Evolutionary conservation across 2,329 filamentous ascomycete genomes (phyloP).

Genomic region (Arthroderma sp.): DNA sequence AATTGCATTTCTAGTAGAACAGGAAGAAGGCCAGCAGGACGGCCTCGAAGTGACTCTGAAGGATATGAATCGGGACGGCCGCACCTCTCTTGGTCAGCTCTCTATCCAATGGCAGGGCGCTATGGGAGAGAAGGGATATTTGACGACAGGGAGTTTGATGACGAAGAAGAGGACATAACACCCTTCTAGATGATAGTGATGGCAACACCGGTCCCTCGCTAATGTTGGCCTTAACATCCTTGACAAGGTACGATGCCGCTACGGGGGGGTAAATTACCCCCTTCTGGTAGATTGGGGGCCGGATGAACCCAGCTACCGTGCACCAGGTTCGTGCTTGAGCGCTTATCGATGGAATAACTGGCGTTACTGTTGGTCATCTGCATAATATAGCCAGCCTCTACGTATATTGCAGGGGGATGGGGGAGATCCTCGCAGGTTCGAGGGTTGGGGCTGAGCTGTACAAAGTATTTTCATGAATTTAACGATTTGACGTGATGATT

Average conservation of each 20-base stretch:
- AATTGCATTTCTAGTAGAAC: constrained; percentile 51
- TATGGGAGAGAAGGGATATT: constrained; percentile 77
- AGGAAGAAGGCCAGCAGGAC: constrained; percentile 38
- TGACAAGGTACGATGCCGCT: background rate
- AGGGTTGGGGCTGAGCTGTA: background rate
- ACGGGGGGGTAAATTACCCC: background rate
- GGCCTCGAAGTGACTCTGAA: constrained; percentile 41
- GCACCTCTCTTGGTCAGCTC: constrained; percentile 63
- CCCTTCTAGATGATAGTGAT: background rate
- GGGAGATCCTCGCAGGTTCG: background rate
- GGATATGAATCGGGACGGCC: constrained; percentile 39
- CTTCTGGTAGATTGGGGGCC: background rate
- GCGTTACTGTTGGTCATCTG: background rate
- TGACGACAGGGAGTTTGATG: constrained; percentile 71
- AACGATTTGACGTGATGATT: background rate
- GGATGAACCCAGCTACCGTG: background rate
- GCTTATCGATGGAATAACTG: background rate
- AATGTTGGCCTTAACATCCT: background rate
- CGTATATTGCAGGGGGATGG: background rate
- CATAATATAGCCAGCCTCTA: background rate
- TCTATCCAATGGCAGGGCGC: constrained; percentile 78
- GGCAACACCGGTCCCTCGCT: background rate
- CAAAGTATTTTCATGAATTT: no score
- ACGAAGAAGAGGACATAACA: constrained; percentile 28
- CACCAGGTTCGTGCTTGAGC: background rate